Conservation (phyloP, 1,284 basidiomycete genomes). For the Garcileccinum viscosum region DNA sequence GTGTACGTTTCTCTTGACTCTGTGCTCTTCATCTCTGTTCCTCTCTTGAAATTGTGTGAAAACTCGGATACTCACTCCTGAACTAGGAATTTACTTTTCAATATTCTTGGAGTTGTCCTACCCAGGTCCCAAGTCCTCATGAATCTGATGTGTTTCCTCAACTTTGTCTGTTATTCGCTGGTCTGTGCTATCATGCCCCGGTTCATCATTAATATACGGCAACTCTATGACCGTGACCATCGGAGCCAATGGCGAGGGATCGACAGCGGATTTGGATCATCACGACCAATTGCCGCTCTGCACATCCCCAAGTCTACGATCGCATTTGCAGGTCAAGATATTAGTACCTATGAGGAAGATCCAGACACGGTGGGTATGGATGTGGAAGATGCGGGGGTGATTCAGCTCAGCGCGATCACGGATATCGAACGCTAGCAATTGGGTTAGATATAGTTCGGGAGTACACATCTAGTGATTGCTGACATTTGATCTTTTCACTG, state of each 20-base stretch:
- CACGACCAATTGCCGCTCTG: neutral
- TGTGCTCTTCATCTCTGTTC: neutral
- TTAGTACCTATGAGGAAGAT: neutral
- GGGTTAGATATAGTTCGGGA: neutral
- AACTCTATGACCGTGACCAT: neutral
- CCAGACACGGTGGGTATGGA: neutral
- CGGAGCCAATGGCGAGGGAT: neutral
- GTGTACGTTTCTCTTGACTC: conserved; percentile 16
- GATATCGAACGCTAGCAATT: neutral
- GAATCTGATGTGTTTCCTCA: neutral
- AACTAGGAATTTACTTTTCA: conserved; percentile 11
- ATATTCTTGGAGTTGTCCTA: conserved; percentile 1
- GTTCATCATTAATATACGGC: neutral
- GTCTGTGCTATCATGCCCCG: neutral
- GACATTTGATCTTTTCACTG: neutral
- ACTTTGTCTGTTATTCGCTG: neutral
- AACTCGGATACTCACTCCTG: neutral
- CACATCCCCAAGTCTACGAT: neutral
- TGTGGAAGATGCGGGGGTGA: neutral
- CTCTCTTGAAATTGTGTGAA: neutral
- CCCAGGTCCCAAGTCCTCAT: neutral
- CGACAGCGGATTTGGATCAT: neutral
- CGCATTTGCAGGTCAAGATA: neutral
- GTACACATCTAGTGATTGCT: neutral
- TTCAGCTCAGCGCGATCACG: neutral